phyloP scores from a whole-genome alignment of 2,329 filamentous ascomycete genomes.

The Pseudocercospora fuligena region DNA sequence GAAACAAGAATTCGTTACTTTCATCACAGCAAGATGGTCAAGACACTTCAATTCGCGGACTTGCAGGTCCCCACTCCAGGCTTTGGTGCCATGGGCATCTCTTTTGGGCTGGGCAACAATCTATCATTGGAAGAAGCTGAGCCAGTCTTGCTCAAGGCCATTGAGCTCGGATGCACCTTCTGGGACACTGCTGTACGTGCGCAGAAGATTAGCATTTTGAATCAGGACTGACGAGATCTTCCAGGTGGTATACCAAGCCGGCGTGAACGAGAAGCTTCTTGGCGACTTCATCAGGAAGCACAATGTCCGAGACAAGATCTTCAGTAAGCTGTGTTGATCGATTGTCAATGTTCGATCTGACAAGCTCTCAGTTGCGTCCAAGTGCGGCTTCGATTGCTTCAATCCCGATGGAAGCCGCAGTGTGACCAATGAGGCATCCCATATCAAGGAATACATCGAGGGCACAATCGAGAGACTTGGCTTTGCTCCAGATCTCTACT shows the following conservation, averaged over 20 bases:
- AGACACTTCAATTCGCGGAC: slow-evolving; percentile 23
- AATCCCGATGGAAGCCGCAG: slow-evolving; percentile 13
- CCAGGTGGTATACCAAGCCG: slow-evolving; percentile 53
- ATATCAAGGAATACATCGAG: slow-evolving; percentile 56
- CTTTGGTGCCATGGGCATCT: slow-evolving; percentile 59
- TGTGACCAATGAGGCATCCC: slow-evolving; percentile 52
- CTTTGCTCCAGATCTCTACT: slow-evolving; percentile 52
- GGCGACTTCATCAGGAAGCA: slow-evolving; percentile 59
- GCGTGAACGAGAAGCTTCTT: slow-evolving; percentile 56
- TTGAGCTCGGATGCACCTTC: slow-evolving; percentile 40
- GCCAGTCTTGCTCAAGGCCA: slow-evolving; percentile 55
- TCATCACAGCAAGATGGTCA: slow-evolving; percentile 16
- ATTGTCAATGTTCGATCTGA: neutral
- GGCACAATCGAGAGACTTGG: slow-evolving; percentile 56
- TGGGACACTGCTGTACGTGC: slow-evolving; percentile 35
- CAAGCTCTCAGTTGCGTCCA: slow-evolving; percentile 50
- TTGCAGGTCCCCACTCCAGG: slow-evolving; percentile 42
- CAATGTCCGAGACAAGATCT: slow-evolving; percentile 57
- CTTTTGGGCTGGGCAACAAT: slow-evolving; percentile 50
- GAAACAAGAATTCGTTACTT: neutral
- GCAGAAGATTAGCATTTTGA: neutral
- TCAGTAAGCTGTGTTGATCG: slow-evolving; percentile 44
- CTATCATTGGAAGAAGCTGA: slow-evolving; percentile 53
- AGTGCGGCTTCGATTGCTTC: slow-evolving; percentile 49
- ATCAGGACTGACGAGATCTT: neutral